Percentiles rank a stretch among this genome's conserved stretches.
Conservation (phyloP, 352 stramenopile species). For the Phytopythium sindhum region DNA sequence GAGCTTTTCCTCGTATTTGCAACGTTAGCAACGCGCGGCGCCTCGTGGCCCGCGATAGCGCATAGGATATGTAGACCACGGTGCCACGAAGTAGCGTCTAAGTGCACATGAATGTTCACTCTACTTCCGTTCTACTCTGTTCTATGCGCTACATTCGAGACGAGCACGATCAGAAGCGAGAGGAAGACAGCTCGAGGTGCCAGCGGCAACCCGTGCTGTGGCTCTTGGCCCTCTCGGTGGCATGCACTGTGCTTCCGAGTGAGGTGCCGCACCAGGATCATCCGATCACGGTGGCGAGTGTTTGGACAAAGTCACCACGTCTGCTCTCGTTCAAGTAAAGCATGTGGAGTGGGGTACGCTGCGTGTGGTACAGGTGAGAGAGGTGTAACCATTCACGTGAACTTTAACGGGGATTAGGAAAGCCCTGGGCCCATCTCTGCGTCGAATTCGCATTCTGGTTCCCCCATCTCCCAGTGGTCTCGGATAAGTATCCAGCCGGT, state of each 20-base stretch:
- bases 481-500: neutral
- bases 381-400: neutral
- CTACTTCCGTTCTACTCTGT: neutral
- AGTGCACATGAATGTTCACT: neutral
- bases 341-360: no score
- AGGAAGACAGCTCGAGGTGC: neutral
- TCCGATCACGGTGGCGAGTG: neutral
- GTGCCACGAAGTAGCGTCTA: no score
- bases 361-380: no score
- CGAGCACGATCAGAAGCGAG: no score
- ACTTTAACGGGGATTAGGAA: conserved; percentile 2
- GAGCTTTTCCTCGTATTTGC: neutral
- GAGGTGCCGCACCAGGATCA: neutral
- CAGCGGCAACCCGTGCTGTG: neutral
- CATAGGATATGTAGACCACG: no score
- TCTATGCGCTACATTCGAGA: no score
- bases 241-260: no score
- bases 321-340: neutral
- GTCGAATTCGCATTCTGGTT: neutral
- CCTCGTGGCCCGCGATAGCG: neutral
- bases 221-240: no score
- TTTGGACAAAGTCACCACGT: neutral
- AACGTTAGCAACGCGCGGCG: neutral
- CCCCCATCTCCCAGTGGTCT: neutral
- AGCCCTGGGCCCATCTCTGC: neutral